Conservation (phyloP, 1,284 basidiomycete species). For the Cronartium quercuum region DNA sequence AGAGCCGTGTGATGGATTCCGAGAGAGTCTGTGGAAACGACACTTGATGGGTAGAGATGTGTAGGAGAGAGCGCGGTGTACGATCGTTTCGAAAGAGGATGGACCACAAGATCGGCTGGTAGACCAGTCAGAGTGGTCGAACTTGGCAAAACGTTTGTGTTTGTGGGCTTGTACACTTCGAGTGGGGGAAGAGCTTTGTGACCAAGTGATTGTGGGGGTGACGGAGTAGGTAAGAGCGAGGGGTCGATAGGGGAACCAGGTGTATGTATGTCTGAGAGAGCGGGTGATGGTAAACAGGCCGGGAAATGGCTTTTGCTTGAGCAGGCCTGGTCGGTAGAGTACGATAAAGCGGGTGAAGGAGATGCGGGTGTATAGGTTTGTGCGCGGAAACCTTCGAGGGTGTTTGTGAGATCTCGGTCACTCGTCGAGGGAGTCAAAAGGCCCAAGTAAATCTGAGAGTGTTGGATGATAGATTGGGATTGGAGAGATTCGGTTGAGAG, state of each 20-base stretch:
- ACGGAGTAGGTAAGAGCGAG: not conserved
- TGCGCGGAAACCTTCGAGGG: not conserved
- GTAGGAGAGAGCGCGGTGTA: too few relatives aligned
- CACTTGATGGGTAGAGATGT: not conserved
- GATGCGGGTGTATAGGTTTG: not conserved
- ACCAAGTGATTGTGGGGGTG: not conserved
- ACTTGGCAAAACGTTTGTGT: too few relatives aligned
- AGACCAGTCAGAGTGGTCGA: too few relatives aligned
- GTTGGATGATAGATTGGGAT: not conserved
- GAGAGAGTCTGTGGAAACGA: not conserved
- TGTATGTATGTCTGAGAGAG: not conserved
- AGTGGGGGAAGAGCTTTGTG: not conserved
- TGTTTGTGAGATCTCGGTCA: not conserved
- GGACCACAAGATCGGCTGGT: too few relatives aligned
- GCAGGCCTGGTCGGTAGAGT: not conserved
- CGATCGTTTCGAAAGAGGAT: too few relatives aligned
- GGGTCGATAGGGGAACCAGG: not conserved
- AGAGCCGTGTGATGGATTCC: not conserved
- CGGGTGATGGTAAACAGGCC: not conserved
- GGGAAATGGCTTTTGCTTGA: not conserved
- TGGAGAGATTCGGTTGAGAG: not conserved
- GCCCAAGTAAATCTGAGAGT: not conserved
- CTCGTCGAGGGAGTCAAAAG: not conserved
- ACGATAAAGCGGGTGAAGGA: not conserved
- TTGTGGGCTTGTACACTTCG: not conserved